Conservation (phyloP, 768 basidiomycete genomes). For the Phanerodontia chrysosporium region DNA sequence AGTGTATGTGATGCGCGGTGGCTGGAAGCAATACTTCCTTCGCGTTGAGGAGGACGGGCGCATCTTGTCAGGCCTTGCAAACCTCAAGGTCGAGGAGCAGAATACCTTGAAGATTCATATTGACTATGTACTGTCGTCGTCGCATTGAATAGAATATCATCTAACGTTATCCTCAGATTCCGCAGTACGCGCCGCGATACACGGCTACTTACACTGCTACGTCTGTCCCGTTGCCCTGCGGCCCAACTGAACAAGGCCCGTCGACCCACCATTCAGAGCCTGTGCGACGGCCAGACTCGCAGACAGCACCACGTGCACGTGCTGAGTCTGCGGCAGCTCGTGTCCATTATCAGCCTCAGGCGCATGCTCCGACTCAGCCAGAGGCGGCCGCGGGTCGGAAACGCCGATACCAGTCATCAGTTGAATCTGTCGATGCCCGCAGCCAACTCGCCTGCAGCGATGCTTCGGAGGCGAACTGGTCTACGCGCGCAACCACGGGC, state of each 20-base stretch:
- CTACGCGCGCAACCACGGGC: too few species aligned
- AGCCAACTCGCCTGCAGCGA: too few species aligned
- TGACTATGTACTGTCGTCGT: constrained; percentile 36
- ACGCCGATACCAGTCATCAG: background rate
- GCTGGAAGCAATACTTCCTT: constrained; percentile 66
- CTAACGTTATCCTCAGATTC: background rate
- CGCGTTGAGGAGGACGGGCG: constrained; percentile 53
- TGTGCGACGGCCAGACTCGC: background rate
- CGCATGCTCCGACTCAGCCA: background rate
- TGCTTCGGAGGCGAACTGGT: too few species aligned
- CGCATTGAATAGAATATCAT: background rate
- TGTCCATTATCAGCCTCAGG: background rate
- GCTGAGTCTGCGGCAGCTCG: background rate
- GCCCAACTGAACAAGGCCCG: background rate
- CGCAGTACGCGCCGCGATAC: background rate
- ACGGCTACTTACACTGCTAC: too few species aligned
- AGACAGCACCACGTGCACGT: background rate
- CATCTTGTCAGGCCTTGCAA: constrained; percentile 49
- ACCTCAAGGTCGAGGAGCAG: constrained; percentile 50
- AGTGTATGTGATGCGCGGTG: constrained; percentile 62
- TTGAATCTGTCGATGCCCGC: too few species aligned
- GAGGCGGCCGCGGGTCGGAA: background rate
- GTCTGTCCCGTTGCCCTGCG: background rate
- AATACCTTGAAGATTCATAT: constrained; percentile 55
- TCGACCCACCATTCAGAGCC: background rate